Evolutionary conservation across 441 rosid species (phyloP).

Genomic region (Croton setiger): DNA sequence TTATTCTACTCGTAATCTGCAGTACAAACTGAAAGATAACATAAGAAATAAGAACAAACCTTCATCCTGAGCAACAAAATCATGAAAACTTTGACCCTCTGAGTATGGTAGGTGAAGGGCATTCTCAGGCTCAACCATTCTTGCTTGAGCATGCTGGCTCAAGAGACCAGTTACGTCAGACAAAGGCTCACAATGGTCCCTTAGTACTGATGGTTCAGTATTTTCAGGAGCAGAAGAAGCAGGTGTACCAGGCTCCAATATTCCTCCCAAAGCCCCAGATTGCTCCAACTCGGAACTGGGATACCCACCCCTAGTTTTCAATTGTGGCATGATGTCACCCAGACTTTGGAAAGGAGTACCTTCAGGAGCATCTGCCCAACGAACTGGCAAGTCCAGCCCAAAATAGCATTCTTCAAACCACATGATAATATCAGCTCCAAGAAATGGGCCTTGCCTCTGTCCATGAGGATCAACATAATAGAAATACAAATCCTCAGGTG

Average conservation of each 20-base stretch:
- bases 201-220: slow-evolving; percentile 28
- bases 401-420: slow-evolving; percentile 72
- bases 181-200: slow-evolving; percentile 25
- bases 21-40: background rate
- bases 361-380: slow-evolving; percentile 53
- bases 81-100: slow-evolving; percentile 48
- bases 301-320: slow-evolving; percentile 32
- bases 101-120: slow-evolving; percentile 34
- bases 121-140: slow-evolving; percentile 39
- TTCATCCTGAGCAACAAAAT: slow-evolving; percentile 57
- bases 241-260: slow-evolving; percentile 33
- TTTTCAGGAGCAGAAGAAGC: slow-evolving; percentile 32
- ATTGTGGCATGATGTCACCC: slow-evolving; percentile 56
- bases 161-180: slow-evolving; percentile 31
- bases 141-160: slow-evolving; percentile 34
- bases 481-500: slow-evolving; percentile 47
- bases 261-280: slow-evolving; percentile 35
- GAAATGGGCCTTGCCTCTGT: slow-evolving; percentile 55
- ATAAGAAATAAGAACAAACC: slow-evolving; percentile 40
- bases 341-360: slow-evolving; percentile 47
- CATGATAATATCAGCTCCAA: slow-evolving; percentile 53
- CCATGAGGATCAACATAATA: slow-evolving; percentile 63
- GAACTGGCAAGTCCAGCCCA: slow-evolving; percentile 56
- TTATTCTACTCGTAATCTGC: background rate
- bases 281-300: slow-evolving; percentile 34